A percentile compares a stretch with the other conserved stretches of the same genome.
Evolutionary conservation across 2,329 filamentous ascomycete genomes (phyloP).

Genomic region (Colletotrichum brevisporum): DNA sequence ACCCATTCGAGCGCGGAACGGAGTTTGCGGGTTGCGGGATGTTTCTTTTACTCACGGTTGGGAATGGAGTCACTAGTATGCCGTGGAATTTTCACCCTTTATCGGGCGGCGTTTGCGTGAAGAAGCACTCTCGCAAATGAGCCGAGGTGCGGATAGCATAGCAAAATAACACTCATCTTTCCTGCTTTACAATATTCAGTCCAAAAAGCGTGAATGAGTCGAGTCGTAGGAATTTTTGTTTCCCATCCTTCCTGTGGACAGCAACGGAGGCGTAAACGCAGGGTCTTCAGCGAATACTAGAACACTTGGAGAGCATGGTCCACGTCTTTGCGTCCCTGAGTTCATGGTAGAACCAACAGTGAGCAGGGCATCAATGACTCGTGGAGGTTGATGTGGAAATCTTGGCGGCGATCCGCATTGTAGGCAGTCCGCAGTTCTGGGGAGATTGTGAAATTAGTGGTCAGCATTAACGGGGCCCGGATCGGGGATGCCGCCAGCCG

Average conservation of each 20-base stretch:
- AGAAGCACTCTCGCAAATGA: too few species aligned
- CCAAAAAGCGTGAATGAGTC: too few species aligned
- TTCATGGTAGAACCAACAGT: neutral
- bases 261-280: too few species aligned
- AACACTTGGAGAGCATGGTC: too few species aligned
- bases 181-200: too few species aligned
- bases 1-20: conserved; percentile 31
- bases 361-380: conserved; percentile 16
- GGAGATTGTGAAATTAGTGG: conserved; percentile 5
- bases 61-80: neutral
- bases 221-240: too few species aligned
- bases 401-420: conserved; percentile 27
- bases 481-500: conserved; percentile 1
- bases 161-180: too few species aligned
- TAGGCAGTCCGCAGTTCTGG: neutral
- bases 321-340: too few species aligned
- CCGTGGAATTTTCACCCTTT: neutral
- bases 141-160: too few species aligned
- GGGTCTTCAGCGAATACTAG: too few species aligned
- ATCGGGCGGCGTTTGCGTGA: too few species aligned
- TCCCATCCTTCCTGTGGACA: too few species aligned
- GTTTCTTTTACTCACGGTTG: neutral
- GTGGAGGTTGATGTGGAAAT: conserved; percentile 16
- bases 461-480: conserved; percentile 5
- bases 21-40: conserved; percentile 16